These are phyloP conservation scores for Aureobasidium sp. DNA, from an alignment of 2,329 filamentous ascomycete genomes.

Conservation along the genomic window DNA sequence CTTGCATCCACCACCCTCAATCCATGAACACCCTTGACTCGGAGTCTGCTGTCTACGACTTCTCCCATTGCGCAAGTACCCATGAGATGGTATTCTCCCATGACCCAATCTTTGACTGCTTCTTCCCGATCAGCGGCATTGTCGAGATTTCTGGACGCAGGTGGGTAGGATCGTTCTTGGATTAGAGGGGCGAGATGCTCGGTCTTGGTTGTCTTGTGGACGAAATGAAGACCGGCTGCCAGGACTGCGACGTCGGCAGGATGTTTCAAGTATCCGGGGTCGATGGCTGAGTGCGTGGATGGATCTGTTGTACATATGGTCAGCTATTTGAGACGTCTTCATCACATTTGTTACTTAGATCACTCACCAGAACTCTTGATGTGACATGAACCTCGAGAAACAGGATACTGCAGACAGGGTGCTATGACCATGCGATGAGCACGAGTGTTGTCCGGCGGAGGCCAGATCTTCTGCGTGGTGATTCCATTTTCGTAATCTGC, in stretches of 20 bases:
- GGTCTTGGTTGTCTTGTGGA: slow-evolving; percentile 37
- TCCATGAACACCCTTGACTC: slow-evolving; percentile 30
- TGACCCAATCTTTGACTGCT: slow-evolving; percentile 20
- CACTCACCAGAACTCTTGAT: slow-evolving; percentile 22
- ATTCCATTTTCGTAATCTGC: slow-evolving; percentile 23
- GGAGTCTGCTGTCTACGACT: slow-evolving; percentile 30
- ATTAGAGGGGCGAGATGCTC: slow-evolving; percentile 36
- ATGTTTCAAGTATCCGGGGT: slow-evolving; percentile 20
- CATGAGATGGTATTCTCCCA: slow-evolving; percentile 32
- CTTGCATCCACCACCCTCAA: slow-evolving; percentile 32
- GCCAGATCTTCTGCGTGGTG: slow-evolving; percentile 25
- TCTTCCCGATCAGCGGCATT: slow-evolving; percentile 21
- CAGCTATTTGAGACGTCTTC: neutral
- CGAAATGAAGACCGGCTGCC: slow-evolving; percentile 28
- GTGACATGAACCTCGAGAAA: slow-evolving; percentile 26
- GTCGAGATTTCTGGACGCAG: slow-evolving; percentile 19
- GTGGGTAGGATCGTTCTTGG: slow-evolving; percentile 27
- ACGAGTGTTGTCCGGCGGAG: slow-evolving; percentile 18
- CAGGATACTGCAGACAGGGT: slow-evolving; percentile 26
- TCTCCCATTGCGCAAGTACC: slow-evolving; percentile 39
- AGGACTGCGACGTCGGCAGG: slow-evolving; percentile 20
- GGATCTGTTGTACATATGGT: slow-evolving; percentile 11
- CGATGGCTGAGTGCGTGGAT: slow-evolving; percentile 16
- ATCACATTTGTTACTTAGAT: neutral
- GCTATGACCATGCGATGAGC: slow-evolving; percentile 21